A percentile compares a stretch with the other conserved stretches of the same genome.
Conservation (phyloP, 805 yeast species). For the Gaillardinia entomophila region DNA sequence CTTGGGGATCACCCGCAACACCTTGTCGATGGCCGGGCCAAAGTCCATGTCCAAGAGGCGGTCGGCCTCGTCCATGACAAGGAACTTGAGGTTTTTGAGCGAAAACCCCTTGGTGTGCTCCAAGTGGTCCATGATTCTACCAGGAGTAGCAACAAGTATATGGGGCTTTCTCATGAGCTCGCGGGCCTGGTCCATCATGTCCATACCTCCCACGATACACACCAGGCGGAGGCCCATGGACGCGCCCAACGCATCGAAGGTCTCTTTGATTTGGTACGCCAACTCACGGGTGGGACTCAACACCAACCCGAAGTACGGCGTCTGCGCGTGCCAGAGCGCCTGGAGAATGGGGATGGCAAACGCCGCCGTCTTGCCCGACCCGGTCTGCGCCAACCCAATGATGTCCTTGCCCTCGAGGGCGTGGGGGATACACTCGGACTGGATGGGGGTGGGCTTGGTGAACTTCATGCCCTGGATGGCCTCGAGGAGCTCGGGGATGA, state of each 20-base stretch:
- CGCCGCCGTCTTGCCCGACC: constrained; percentile 98
- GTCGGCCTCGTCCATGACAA: constrained; percentile 97
- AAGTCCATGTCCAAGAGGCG: constrained; percentile 92
- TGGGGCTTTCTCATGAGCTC: constrained; percentile 94
- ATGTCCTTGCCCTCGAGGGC: constrained; percentile 89
- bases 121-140: constrained; percentile 87
- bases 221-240: constrained; percentile 88
- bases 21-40: constrained; percentile 88
- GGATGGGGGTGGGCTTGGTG: constrained; percentile 88
- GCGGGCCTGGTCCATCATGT: constrained; percentile 94
- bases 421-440: constrained; percentile 83
- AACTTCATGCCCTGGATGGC: constrained; percentile 73
- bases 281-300: constrained; percentile 82
- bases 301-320: constrained; percentile 84
- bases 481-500: constrained; percentile 74
- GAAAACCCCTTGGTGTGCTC: constrained; percentile 90
- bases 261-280: constrained; percentile 86
- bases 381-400: constrained; percentile 95
- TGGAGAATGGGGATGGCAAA: constrained; percentile 95
- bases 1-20: constrained; percentile 75
- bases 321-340: constrained; percentile 81
- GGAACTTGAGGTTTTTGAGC: constrained; percentile 66
- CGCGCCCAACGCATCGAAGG: constrained; percentile 89
- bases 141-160: constrained; percentile 92
- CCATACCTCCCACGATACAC: constrained; percentile 97